These are phyloP conservation scores for Porcisia deanei DNA, from an alignment of 208 protist species.

Conservation along the genomic window DNA sequence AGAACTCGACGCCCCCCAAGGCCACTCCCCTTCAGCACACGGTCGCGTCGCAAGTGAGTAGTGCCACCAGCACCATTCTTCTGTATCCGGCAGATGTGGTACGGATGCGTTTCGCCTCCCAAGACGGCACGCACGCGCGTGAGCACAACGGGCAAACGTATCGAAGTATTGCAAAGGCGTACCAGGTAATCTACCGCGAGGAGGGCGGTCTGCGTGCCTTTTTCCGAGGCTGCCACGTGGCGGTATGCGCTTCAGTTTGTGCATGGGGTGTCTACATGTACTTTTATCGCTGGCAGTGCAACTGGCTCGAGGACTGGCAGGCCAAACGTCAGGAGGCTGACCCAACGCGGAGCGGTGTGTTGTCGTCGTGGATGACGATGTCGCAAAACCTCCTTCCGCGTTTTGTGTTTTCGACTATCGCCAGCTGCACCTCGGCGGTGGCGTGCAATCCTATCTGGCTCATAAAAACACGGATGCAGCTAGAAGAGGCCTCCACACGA, in stretches of 20 bases:
- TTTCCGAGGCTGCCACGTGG: constrained; percentile 73
- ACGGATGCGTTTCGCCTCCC: constrained; percentile 87
- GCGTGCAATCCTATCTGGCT: constrained; percentile 89
- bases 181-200: constrained; percentile 41
- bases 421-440: constrained; percentile 60
- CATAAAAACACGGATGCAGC: constrained; percentile 90
- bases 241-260: constrained; percentile 54
- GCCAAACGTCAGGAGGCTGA: not conserved
- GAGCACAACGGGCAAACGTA: constrained; percentile 81
- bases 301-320: constrained; percentile 22
- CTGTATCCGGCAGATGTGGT: constrained; percentile 92
- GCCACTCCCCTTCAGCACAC: constrained; percentile 48
- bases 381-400: constrained; percentile 47
- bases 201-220: constrained; percentile 60
- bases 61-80: constrained; percentile 53
- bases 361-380: not conserved
- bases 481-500: constrained; percentile 49
- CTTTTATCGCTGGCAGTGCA: constrained; percentile 62
- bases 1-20: not conserved
- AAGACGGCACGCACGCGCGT: constrained; percentile 69
- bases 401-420: constrained; percentile 59
- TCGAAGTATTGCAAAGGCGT: constrained; percentile 34
- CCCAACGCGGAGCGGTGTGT: not conserved
- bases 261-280: constrained; percentile 91
- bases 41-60: constrained; percentile 64